These are phyloP conservation scores for sunflower (Helianthus annuus) DNA, from an alignment of 129 eudicot genomes.

Conservation along the genomic window DNA sequence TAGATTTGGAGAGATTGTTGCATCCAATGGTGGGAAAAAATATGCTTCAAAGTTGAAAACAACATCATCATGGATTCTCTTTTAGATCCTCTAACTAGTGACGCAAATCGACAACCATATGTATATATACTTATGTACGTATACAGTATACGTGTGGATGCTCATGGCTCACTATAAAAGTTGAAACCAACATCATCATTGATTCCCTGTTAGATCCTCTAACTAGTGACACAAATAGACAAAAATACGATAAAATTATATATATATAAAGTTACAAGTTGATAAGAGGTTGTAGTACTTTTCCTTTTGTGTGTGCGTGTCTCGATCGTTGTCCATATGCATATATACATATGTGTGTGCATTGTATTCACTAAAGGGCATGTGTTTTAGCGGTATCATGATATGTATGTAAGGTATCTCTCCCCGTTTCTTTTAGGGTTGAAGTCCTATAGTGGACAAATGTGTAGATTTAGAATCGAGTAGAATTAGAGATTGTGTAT, in stretches of 20 bases:
- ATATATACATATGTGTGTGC: background rate
- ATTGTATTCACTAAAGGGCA: background rate
- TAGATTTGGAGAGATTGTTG: slow-evolving; percentile 27
- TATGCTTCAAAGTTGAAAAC: slow-evolving; percentile 13
- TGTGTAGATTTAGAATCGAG: no score
- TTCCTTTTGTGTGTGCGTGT: background rate
- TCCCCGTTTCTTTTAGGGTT: background rate
- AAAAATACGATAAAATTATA: background rate
- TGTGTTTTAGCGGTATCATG: background rate
- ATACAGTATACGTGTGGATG: no score
- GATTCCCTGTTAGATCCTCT: background rate
- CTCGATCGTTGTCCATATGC: no score
- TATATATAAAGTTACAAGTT: slow-evolving; percentile 13
- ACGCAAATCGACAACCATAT: slow-evolving; percentile 10
- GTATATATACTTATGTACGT: no score
- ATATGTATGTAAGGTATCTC: no score
- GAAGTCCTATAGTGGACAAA: no score
- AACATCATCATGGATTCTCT: slow-evolving; percentile 18
- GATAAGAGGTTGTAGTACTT: slow-evolving; percentile 11
- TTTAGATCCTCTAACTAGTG: slow-evolving; percentile 11
- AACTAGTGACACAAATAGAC: slow-evolving; percentile 15
- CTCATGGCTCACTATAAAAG: background rate
- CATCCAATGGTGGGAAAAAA: slow-evolving; percentile 1
- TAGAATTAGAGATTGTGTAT: no score
- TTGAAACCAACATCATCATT: slow-evolving; percentile 21